Evolutionary conservation across 805 yeast genomes (phyloP).

Genomic region (Torulaspora delbrueckii): DNA sequence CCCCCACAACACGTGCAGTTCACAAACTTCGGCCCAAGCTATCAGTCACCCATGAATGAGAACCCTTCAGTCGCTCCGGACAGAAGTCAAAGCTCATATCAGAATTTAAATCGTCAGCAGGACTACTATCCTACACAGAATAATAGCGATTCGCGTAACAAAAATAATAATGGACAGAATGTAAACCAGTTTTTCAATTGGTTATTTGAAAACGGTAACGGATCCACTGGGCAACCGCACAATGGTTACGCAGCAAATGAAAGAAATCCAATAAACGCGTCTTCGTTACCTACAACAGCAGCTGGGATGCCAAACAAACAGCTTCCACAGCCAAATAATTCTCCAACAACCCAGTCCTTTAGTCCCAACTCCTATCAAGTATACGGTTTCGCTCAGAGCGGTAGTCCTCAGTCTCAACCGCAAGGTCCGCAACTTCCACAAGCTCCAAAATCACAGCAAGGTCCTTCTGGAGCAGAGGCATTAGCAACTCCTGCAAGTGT

Average conservation of each 20-base stretch:
- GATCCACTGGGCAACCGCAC: background rate
- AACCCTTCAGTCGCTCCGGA: background rate
- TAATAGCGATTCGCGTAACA: background rate
- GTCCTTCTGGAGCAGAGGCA: background rate
- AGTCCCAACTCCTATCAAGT: conserved; percentile 2
- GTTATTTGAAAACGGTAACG: conserved; percentile 14
- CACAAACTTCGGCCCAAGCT: background rate
- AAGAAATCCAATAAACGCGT: background rate
- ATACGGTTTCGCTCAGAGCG: conserved; percentile 1
- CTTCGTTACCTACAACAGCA: background rate
- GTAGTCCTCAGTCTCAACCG: background rate
- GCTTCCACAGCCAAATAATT: background rate
- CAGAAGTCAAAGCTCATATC: background rate
- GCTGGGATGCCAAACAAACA: background rate
- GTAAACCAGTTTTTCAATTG: conserved; percentile 19
- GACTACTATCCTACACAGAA: background rate
- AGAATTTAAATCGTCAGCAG: conserved; percentile 1
- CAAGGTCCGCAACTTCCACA: background rate
- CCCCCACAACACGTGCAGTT: conserved; percentile 3
- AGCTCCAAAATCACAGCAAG: background rate
- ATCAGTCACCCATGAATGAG: background rate
- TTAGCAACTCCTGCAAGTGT: conserved; percentile 4
- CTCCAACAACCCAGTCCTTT: background rate
- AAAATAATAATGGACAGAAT: conserved; percentile 3
- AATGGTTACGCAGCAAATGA: background rate